These are phyloP conservation scores for Solidago caesia DNA, from an alignment of 129 eudicot species.

Conservation along the genomic window DNA sequence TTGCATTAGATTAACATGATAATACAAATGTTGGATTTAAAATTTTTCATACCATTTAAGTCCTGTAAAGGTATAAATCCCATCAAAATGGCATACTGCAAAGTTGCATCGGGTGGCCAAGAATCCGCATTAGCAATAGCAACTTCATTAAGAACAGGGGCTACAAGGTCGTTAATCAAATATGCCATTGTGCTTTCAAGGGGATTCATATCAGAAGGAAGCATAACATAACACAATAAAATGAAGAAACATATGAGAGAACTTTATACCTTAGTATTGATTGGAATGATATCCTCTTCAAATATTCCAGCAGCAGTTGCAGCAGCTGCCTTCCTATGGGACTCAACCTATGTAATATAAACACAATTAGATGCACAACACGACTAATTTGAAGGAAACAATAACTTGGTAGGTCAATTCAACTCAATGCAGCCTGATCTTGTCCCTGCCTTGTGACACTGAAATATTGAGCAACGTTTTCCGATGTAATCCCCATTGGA, in stretches of 20 bases:
- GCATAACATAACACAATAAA: neutral
- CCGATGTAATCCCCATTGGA: slow-evolving; percentile 89
- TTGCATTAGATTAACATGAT: too few relatives aligned
- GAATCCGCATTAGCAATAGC: too few relatives aligned
- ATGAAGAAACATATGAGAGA: too few relatives aligned
- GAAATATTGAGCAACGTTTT: slow-evolving; percentile 77
- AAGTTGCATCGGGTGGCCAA: too few relatives aligned
- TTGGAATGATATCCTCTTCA: slow-evolving; percentile 80
- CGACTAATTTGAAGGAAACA: neutral
- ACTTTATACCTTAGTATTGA: slow-evolving; percentile 56
- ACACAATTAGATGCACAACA: slow-evolving; percentile 9
- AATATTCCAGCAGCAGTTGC: slow-evolving; percentile 83
- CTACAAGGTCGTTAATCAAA: too few relatives aligned
- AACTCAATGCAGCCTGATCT: slow-evolving; percentile 83
- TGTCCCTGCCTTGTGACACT: slow-evolving; percentile 72
- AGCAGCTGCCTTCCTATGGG: slow-evolving; percentile 84
- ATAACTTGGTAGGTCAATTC: neutral
- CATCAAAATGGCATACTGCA: too few relatives aligned
- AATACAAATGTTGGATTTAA: too few relatives aligned
- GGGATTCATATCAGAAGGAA: neutral
- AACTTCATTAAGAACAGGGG: too few relatives aligned
- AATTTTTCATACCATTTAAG: too few relatives aligned
- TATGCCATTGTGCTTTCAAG: too few relatives aligned
- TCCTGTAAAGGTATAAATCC: too few relatives aligned
- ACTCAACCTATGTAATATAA: slow-evolving; percentile 49